These are phyloP conservation scores for Zasmidium angulare DNA, from an alignment of 2,329 filamentous ascomycete genomes.

Conservation along the genomic window DNA sequence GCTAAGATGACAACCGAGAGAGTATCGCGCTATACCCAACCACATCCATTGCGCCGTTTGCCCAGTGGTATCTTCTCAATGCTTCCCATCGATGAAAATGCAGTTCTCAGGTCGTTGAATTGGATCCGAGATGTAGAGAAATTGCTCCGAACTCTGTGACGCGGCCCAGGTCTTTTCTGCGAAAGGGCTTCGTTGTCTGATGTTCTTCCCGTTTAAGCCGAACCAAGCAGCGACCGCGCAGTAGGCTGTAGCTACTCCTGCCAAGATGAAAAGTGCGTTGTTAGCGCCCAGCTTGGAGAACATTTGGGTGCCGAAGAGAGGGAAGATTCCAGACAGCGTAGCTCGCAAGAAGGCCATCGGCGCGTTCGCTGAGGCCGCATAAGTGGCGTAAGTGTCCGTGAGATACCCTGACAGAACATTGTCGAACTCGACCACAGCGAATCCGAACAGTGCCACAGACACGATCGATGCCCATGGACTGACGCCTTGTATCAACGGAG, in stretches of 20 bases:
- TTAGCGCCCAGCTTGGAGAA: slow-evolving; percentile 42
- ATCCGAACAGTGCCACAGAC: slow-evolving; percentile 46
- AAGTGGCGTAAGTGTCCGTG: slow-evolving; percentile 46
- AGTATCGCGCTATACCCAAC: background rate
- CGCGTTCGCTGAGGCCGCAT: slow-evolving; percentile 47
- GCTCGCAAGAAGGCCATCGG: slow-evolving; percentile 43
- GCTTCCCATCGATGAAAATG: background rate
- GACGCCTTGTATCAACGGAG: slow-evolving; percentile 39
- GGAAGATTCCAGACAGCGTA: slow-evolving; percentile 40
- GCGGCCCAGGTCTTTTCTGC: slow-evolving; percentile 8
- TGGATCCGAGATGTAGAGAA: background rate
- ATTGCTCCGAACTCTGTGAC: background rate
- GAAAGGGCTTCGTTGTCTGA: slow-evolving; percentile 14
- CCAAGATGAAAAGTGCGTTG: slow-evolving; percentile 42
- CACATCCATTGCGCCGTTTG: background rate
- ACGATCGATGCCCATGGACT: slow-evolving; percentile 23
- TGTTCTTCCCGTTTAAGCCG: slow-evolving; percentile 5
- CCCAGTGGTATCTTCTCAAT: background rate
- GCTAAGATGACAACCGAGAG: background rate
- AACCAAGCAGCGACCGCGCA: slow-evolving; percentile 13
- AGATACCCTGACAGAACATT: slow-evolving; percentile 45
- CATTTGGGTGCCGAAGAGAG: slow-evolving; percentile 44
- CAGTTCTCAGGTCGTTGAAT: background rate
- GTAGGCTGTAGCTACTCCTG: slow-evolving; percentile 39
- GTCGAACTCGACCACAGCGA: slow-evolving; percentile 49